Evolutionary conservation across 371 early-diverging fungal genomes (phyloP), one percentile per base, ranked within the genome.

Genomic region (Dichotomocladium elegans): DNA sequence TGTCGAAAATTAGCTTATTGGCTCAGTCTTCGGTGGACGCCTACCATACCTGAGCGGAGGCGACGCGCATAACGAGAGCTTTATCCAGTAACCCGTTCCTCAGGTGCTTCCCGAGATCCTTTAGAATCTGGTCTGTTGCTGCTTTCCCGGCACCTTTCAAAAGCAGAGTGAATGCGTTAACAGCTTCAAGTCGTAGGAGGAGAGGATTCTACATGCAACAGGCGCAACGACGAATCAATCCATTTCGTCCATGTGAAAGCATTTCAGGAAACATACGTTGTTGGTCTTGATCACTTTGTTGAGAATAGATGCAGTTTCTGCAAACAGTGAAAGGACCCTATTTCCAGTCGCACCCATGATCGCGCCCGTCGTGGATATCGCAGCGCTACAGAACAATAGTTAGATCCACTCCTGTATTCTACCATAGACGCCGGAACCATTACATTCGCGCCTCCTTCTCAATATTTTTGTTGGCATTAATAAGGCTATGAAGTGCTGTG

Each of bases 61-160:
- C 86, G 10, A 83, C 68, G 22, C 90, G 80, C 57, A 95, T 81
- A 4, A 87, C 71, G 4, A 87, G 70, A 9, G 85, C 77, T 59
- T 92, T 92, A 61, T 95, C 93, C 1, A 67, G 47, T 34, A 95
- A 55, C 10, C 88, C 88, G 12, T 74, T 26, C 33, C 81, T 80
- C 10, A 91, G 74, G 0, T 77, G 57, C 61, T 92, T 93, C 45
- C 82, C 63, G 11, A 91, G 63, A 19, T 96, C 97, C 56, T 87
- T 90, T 35, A 82, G 63, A 25, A 81, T 81, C 4, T 72, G 58
- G 14, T 95, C 96, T 0, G 72, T 74, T 11, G 86, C 80, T 9
- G 87, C 89, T 46, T 87, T 87, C 26, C 93, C 90, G 3, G 91
- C 91, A 6, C 93, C 94, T 40, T 75, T 79, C 10, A 96, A 56